Conservation (phyloP, 495 filamentous ascomycete genomes). For the Chaetomium tenue region DNA sequence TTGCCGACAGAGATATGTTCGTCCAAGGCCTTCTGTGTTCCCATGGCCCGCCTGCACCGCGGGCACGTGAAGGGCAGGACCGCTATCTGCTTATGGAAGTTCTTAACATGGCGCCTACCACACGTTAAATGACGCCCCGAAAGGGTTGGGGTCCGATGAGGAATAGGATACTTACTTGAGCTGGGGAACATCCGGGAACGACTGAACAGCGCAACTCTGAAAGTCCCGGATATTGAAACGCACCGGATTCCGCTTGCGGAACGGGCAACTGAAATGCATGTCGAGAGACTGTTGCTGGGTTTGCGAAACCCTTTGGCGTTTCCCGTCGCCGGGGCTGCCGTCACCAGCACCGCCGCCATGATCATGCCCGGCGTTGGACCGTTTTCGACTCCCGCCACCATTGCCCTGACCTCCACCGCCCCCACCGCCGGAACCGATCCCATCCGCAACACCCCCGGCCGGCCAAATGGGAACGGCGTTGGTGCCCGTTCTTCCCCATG, state of each 20-base stretch:
- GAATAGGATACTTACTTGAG: constrained; percentile 33
- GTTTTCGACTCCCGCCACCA: constrained; percentile 11
- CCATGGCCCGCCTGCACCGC: constrained; percentile 28
- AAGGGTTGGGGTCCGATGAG: background rate
- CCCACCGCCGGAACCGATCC: constrained; percentile 1
- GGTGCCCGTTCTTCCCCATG: background rate
- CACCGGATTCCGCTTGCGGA: constrained; percentile 42
- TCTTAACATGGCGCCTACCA: constrained; percentile 35
- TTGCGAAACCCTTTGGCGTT: constrained; percentile 18
- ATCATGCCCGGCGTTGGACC: constrained; percentile 14
- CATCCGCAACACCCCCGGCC: background rate
- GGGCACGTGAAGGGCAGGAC: constrained; percentile 25
- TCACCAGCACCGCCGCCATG: constrained; percentile 10
- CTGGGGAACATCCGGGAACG: constrained; percentile 30
- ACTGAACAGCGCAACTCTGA: constrained; percentile 32
- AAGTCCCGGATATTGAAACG: constrained; percentile 40
- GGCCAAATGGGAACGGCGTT: constrained; percentile 10
- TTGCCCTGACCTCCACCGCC: background rate
- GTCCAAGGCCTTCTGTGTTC: constrained; percentile 20
- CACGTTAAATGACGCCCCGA: background rate
- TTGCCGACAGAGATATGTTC: constrained; percentile 21
- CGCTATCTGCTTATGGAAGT: constrained; percentile 26
- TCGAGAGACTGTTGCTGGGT: constrained; percentile 1
- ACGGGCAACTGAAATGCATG: constrained; percentile 35
- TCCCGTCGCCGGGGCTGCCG: constrained; percentile 18